Conservation (phyloP, 345 rosid species). For the Populus davidiana region DNA sequence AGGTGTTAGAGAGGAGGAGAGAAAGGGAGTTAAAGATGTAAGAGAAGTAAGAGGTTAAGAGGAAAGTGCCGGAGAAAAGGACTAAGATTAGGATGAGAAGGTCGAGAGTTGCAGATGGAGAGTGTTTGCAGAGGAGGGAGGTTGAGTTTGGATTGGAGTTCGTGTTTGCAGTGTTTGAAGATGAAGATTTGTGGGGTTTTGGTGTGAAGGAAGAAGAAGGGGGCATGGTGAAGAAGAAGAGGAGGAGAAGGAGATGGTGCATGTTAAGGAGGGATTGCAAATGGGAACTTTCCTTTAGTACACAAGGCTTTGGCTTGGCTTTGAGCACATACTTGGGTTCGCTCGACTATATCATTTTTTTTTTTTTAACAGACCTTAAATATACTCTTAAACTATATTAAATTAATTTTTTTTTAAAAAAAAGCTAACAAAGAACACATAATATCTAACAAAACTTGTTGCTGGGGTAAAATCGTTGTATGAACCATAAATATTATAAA, state of each 20-base stretch:
- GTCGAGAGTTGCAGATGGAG: conserved; percentile 85
- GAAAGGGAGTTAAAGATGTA: conserved; percentile 76
- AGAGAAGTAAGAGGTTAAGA: conserved; percentile 75
- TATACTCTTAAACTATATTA: too few relatives aligned
- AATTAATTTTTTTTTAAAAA: too few relatives aligned
- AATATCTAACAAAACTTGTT: too few relatives aligned
- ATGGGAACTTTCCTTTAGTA: neutral
- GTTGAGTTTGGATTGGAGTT: conserved; percentile 30
- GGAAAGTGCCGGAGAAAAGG: conserved; percentile 72
- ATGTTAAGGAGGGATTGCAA: conserved; percentile 27
- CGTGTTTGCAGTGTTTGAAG: conserved; percentile 18
- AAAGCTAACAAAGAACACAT: too few relatives aligned
- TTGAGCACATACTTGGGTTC: neutral
- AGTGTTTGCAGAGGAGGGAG: conserved; percentile 61
- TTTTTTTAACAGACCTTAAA: too few relatives aligned
- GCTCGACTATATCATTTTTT: neutral
- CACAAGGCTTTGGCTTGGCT: too few relatives aligned
- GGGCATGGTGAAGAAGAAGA: conserved; percentile 25
- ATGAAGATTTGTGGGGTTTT: conserved; percentile 17
- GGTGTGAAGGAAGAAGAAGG: conserved; percentile 14
- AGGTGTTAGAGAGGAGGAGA: conserved; percentile 48
- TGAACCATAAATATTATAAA: too few relatives aligned
- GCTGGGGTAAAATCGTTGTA: too few relatives aligned
- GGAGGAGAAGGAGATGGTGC: conserved; percentile 45
- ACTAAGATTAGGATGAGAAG: conserved; percentile 65